These are phyloP conservation scores for Sanghuangporus weigelae DNA, from an alignment of 1,284 basidiomycete genomes.

Conservation along the genomic window DNA sequence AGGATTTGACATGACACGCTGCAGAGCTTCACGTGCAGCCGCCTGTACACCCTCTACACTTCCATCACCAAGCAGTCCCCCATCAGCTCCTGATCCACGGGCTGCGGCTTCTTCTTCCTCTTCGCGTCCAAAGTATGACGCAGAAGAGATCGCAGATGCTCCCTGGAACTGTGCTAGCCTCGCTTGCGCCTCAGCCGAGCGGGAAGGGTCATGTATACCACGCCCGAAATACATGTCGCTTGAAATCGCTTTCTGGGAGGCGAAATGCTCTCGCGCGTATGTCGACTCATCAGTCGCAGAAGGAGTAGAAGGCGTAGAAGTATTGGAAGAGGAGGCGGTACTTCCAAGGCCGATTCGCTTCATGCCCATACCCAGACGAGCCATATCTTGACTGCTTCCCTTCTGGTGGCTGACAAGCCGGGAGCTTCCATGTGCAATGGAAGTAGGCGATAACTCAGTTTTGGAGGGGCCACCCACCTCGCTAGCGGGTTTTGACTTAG, in stretches of 20 bases:
- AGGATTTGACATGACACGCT: constrained; percentile 79
- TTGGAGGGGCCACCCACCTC: constrained; percentile 25
- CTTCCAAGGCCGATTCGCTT: constrained; percentile 85
- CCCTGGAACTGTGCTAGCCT: constrained; percentile 87
- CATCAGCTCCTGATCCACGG: constrained; percentile 38
- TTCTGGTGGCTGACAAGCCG: constrained; percentile 27
- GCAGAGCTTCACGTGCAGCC: constrained; percentile 77
- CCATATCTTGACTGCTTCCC: constrained; percentile 45
- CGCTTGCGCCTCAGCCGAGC: constrained; percentile 72
- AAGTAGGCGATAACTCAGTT: constrained; percentile 3
- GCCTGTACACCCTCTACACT: constrained; percentile 65
- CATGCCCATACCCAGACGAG: constrained; percentile 75
- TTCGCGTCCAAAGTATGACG: constrained; percentile 90
- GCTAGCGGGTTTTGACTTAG: constrained; percentile 24
- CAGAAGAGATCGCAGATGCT: constrained; percentile 92
- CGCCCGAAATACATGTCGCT: constrained; percentile 98
- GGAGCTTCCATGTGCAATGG: not conserved
- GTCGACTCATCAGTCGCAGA: constrained; percentile 55
- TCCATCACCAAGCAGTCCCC: constrained; percentile 56
- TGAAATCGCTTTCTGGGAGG: constrained; percentile 90
- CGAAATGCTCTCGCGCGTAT: constrained; percentile 88
- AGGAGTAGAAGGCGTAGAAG: constrained; percentile 23
- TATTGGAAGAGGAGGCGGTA: constrained; percentile 41
- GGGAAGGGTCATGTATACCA: constrained; percentile 78
- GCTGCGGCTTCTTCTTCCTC: constrained; percentile 68